These are phyloP conservation scores for Stentor coeruleus DNA, from an alignment of 73 alveolate genomes.

Conservation along the genomic window DNA sequence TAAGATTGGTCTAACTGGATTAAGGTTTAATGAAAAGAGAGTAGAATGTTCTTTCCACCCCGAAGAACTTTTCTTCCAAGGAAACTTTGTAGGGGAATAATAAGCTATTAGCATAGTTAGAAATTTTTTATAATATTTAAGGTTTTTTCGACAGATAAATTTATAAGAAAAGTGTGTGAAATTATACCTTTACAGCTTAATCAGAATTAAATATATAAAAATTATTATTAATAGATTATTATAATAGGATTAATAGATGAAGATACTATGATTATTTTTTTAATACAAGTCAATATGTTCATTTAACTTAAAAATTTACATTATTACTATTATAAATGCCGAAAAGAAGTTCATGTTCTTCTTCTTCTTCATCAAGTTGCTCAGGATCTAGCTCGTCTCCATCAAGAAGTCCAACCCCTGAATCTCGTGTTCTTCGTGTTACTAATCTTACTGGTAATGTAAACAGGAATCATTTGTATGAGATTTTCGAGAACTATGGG, in stretches of 20 bases:
- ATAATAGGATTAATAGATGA: too few relatives aligned
- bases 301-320: too few relatives aligned
- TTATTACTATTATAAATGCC: too few relatives aligned
- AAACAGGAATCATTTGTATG: conserved; percentile 2
- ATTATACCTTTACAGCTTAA: too few relatives aligned
- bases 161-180: too few relatives aligned
- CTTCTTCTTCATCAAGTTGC: not conserved
- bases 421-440: not conserved
- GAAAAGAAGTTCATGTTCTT: not conserved
- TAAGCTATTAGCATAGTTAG: too few relatives aligned
- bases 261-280: too few relatives aligned
- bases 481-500: conserved; percentile 19
- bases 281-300: too few relatives aligned
- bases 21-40: conserved; percentile 9
- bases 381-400: not conserved
- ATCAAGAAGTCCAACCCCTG: conserved; percentile 17
- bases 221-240: too few relatives aligned
- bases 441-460: conserved; percentile 17
- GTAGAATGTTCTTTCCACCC: conserved; percentile 30
- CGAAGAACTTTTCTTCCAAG: conserved; percentile 25
- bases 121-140: too few relatives aligned
- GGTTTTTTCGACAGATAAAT: too few relatives aligned
- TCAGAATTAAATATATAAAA: too few relatives aligned
- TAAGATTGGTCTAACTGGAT: conserved; percentile 16
- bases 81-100: conserved; percentile 27